A percentile compares a stretch with the other conserved stretches of the same genome.
phyloP scores from a whole-genome alignment of 306 rosid genomes.

The Rosa rugosa region DNA sequence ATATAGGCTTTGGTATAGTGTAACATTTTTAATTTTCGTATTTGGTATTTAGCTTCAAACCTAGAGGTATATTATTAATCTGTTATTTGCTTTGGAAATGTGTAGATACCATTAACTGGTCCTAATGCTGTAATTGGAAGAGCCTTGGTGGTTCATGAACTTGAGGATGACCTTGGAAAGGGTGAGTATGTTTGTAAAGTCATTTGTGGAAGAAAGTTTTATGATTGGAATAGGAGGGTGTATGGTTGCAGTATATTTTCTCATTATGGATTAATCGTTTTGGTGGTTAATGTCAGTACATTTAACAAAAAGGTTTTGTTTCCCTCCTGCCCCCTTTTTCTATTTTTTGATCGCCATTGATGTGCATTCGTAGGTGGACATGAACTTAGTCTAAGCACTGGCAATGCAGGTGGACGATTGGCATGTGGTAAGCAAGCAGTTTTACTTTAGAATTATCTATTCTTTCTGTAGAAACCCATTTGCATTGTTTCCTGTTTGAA shows the following conservation, averaged over 20 bases:
- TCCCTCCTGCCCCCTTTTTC: not conserved
- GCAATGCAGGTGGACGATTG: constrained; percentile 94
- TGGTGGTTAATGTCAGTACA: not conserved
- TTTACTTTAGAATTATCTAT: constrained; percentile 2
- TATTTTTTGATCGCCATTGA: constrained; percentile 1
- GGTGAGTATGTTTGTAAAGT: constrained; percentile 43
- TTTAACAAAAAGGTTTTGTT: not conserved
- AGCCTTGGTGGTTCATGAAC: constrained; percentile 87
- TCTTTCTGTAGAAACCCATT: constrained; percentile 10
- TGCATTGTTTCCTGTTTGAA: not conserved
- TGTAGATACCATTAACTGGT: constrained; percentile 72
- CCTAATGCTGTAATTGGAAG: constrained; percentile 80
- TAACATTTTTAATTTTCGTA: not conserved
- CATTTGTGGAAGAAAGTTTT: not conserved
- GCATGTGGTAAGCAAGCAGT: constrained; percentile 73
- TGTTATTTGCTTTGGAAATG: constrained; percentile 12
- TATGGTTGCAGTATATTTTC: not conserved
- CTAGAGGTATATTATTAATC: constrained; percentile 14
- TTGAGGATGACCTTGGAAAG: constrained; percentile 84
- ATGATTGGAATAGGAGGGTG: not conserved
- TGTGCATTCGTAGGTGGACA: constrained; percentile 70
- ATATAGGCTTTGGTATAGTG: not conserved
- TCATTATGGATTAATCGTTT: not conserved
- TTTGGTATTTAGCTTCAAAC: not conserved
- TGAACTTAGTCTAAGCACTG: constrained; percentile 80